Evolutionary conservation across 176 grass and related monocot genomes (phyloP), one percentile per base, ranked within the genome.

Genomic region (Oryza rufipogon): DNA sequence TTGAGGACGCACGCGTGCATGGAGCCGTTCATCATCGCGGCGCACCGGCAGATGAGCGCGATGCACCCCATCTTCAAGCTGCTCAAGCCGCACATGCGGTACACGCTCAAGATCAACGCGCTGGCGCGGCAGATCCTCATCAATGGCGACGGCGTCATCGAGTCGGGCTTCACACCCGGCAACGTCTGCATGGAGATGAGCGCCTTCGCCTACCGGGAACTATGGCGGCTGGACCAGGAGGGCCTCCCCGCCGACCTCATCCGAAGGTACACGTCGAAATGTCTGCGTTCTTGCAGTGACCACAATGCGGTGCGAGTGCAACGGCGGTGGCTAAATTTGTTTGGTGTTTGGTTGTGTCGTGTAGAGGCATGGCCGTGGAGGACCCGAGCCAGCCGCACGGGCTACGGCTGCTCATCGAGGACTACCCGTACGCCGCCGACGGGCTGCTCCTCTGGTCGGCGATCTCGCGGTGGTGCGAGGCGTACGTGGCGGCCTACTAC

Each of bases 1-100:
- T 71, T 99, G 84, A 94, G 20, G 87, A 99, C 97, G 7, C 97
- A 99, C 87, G 91, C 97, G 52, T 92, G 77, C 89, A 92, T 91
- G 70, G 97, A 99, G 80, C 97, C 97, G 19, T 96, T 95, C 91
- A 80, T 91, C 77, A 75, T 95, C 80, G 78, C 97, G 28, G 97
- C 97, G 30, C 91, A 96, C 79, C 86, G 97, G 17, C 97, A 99
- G 74, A 80, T 99, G 65, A 99, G 97, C 77, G 88, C 58, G 49
- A 94, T 99, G 97, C 97, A 99, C 78, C 97, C 97, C 0, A 85
- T 99, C 81, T 92, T 92, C 90, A 99, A 94, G 88, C 80, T 99
- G 42, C 87, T 99, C 60, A 91, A 99, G 81, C 91, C 97, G 48
- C 97, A 99, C 91, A 96, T 96, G 93, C 64, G 97, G 14, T 96